Evolutionary conservation across 148 eudicot species (phyloP), one percentile per base, ranked within the genome.

Genomic region (Fallopia convolvulus): DNA sequence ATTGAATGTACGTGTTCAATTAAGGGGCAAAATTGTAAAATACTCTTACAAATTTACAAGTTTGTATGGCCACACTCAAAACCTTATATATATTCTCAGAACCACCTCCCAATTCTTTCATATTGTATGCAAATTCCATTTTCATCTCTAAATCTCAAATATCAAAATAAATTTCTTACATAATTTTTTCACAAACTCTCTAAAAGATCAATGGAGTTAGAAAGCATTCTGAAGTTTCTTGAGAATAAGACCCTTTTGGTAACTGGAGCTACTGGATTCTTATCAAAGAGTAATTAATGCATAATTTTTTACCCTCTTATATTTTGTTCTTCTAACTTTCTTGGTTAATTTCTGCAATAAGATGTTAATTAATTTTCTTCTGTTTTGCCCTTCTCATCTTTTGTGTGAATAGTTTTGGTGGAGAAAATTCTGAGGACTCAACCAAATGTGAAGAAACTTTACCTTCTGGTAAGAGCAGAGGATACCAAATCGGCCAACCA

Each of bases 361-460:
- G 21, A 12, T 52, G n/a, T 65, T 26, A 26, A 26, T 26, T 26
- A 26, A 26, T 1, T 30, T 32, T 18, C 13, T 40, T 48, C 46
- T 6, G n/a, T 47, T 30, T 7, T 12, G 12, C 32, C 23, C 23
- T 9, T 20, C 78, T 0, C 30, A 26, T 26, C 42, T 71, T 46
- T 23, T 77, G 78, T 20, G 39, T 32, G 23, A 77, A 77, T 75
- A 91, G 97, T 91, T 46, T 84, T 92, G 72, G 83, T 86, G 8
- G 97, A 92, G 86, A 91, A 91, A 83, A 77, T 91, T 70, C 78
- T 91, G 36, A 89, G 97, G 76, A 86, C 84, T 74, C 97, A 92
- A 83, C 93, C 97, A 76, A 90, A 90, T 79, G 90, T 92, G 82
- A 88, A 87, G 87, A 92, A 87, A 50, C 83, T 92, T 4, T 90